Evolutionary conservation across 768 basidiomycete genomes (phyloP), one percentile per base, ranked within the genome.

Genomic region (Jaapia argillacea): DNA sequence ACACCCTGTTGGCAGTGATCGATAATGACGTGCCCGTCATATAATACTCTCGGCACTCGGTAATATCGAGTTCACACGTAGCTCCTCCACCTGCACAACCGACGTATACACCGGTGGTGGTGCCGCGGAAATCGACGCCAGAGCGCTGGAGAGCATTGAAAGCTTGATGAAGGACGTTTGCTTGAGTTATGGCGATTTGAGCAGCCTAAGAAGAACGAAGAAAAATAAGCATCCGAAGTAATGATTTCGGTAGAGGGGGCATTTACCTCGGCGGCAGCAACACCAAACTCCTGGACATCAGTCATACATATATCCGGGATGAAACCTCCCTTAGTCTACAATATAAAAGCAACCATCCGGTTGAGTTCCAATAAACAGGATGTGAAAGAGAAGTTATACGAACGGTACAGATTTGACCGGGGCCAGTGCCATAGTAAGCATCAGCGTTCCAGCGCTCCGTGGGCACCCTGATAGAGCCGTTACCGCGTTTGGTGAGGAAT

Each of bases 1-100:
- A 59, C 14, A 65, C 52, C 27, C 59, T 51, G 46, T 65, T 62
- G 20, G 53, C 54, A 35, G 69, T 54, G 54, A 61, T 64, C 6
- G 55, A 40, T 16, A 42, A 37, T 20, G 45, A 47, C n/a, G 43
- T 44, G 3, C 49, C 51, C 12, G 45, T 46, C 40, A 42, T 41
- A 26, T 46, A 42, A 24, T 46, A 46, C 5, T 39, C 45, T 46
- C 20, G 18, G 20, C 18, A 12, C 16, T 41, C 37, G 14, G 45
- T 42, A 18, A 43, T 36, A 27, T 46, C 45, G 40, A 46, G 31
- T 22, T 46, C 45, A 10, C 35, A n/a, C 5, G 41, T 25, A 6
- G 20, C 7, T 18, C 41, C 41, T 27, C 26, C 39, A 13, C 44
- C 39, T 16, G 44, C 36, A 24, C 44, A 45, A 5, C 45, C 50